Evolutionary conservation across 176 grass and related monocot genomes (phyloP).

Genomic region (sorghum (Sorghum bicolor)): DNA sequence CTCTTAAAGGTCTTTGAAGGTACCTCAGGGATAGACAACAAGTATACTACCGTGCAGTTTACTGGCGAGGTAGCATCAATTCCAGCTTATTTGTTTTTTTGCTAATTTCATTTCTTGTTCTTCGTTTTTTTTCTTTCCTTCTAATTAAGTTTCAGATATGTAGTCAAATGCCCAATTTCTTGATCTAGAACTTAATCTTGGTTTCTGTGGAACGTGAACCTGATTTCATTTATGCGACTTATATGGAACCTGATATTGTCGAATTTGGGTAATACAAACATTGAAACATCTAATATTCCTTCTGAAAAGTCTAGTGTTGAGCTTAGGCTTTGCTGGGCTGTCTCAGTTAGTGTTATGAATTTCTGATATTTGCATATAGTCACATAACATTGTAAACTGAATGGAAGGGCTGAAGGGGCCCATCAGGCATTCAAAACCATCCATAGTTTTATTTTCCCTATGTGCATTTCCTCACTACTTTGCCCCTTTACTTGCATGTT

Average conservation of each 20-base stretch:
- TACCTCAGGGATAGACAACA: conserved; percentile 94
- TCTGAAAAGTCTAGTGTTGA: neutral
- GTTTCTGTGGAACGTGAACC: neutral
- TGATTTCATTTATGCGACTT: neutral
- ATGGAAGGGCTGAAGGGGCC: neutral
- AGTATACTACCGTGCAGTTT: conserved; percentile 90
- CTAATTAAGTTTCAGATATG: neutral
- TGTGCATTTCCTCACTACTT: neutral
- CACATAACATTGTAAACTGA: neutral
- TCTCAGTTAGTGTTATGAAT: neutral
- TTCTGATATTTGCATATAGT: neutral
- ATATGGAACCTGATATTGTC: conserved; percentile 18
- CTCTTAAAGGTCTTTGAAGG: conserved; percentile 89
- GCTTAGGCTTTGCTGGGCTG: neutral
- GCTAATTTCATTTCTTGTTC: conserved; percentile 1
- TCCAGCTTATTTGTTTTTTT: neutral
- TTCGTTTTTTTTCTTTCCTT: neutral
- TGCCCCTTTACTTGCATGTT: conserved; percentile 32
- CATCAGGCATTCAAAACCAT: neutral
- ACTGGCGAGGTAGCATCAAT: conserved; percentile 62
- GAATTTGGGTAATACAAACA: neutral
- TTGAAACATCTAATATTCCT: neutral
- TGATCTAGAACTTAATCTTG: neutral
- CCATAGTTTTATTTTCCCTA: neutral
- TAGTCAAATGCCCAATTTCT: neutral